Base-by-base conservation (phyloP, 2,329 filamentous ascomycete species). In the Penicillium sp. region DNA sequence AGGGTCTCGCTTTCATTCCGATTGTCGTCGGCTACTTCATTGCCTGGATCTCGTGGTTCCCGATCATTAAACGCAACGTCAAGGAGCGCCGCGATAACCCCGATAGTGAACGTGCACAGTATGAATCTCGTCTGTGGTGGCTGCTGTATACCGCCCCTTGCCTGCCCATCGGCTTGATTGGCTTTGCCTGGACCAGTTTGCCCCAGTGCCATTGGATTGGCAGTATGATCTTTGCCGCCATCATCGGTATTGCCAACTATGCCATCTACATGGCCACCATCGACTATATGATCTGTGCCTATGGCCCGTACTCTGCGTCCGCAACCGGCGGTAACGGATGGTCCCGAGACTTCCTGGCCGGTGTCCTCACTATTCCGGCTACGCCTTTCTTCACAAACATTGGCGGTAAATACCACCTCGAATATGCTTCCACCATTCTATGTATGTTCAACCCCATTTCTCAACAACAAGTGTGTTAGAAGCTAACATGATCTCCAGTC, bases 321-420 rank as follows among this genome's bases (percentile, higher is more conserved):
- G 82, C 82, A 1, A 84, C 81, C 0, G 82, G 82, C 35, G 81
- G 82, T 14, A 85, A 85, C 55, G 82, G 80, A 13, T 84, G 82
- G 64, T 75, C 80, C 22, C 74, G 82, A 51, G 82, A 85, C 57
- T 78, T 85, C 61, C 68, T 85, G 16, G 81, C 82, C 14, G 82
- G 82, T 61, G 68, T 84, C 11, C 69, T 82, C n/a, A 81, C 81
- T 2, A 72, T 83, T 49, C 80, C 77, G 36, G 78, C 80, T 0
- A 77, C 71, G 1, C 81, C 81, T 4, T 72, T 72, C 59, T 72
- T 65, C 40, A 35, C 54, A 20, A 73, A 84, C 56, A 81, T 85
- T 23, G 72, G 74, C 20, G 71, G 72, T 13, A 73, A 74, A 52
- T 74, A 78, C 38, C 74, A 74, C 44, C 67, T 85, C 1, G 75